Evolutionary conservation across 352 stramenopile species (phyloP).

Genomic region (Phytophthora chlamydospora): DNA sequence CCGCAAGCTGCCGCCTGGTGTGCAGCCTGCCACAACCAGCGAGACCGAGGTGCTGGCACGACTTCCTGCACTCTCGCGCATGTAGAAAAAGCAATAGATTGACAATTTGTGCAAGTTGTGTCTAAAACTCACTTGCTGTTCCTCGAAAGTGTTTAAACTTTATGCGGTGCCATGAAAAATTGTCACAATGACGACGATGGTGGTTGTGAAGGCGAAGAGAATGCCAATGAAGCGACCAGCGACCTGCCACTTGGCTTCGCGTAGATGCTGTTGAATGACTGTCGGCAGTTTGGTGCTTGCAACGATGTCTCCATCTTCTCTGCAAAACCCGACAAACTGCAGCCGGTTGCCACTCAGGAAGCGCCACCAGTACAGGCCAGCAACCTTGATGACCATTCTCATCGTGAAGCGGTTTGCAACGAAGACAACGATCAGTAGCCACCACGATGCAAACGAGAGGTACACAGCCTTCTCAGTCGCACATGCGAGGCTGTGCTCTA

Average conservation of each 20-base stretch:
- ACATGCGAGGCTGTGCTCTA: conserved; percentile 54
- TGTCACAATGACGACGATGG: conserved; percentile 17
- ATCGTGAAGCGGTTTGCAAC: conserved; percentile 49
- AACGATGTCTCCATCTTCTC: conserved; percentile 53
- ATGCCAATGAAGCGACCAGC: conserved; percentile 41
- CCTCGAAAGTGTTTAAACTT: too few species aligned
- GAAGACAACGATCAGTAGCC: conserved; percentile 59
- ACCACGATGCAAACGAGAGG: conserved; percentile 63
- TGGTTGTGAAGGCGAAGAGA: conserved; percentile 18
- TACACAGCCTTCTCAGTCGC: conserved; percentile 67
- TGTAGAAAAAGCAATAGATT: conserved; percentile 47
- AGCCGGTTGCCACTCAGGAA: conserved; percentile 59
- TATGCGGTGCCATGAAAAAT: conserved; percentile 17
- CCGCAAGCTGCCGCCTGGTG: conserved; percentile 67
- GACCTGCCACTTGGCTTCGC: conserved; percentile 51
- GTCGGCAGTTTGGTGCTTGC: conserved; percentile 35
- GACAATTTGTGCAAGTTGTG: conserved; percentile 2
- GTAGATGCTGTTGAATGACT: conserved; percentile 47
- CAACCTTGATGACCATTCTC: conserved; percentile 53
- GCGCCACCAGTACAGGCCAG: conserved; percentile 60
- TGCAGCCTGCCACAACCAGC: conserved; percentile 43
- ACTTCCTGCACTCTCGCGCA: conserved; percentile 72
- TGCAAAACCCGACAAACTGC: conserved; percentile 62
- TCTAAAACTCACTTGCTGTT: too few species aligned
- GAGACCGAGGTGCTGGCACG: conserved; percentile 70